phyloP scores from a whole-genome alignment of 192 early-diverging fungal species.

The Rhizophagus prolifer region DNA sequence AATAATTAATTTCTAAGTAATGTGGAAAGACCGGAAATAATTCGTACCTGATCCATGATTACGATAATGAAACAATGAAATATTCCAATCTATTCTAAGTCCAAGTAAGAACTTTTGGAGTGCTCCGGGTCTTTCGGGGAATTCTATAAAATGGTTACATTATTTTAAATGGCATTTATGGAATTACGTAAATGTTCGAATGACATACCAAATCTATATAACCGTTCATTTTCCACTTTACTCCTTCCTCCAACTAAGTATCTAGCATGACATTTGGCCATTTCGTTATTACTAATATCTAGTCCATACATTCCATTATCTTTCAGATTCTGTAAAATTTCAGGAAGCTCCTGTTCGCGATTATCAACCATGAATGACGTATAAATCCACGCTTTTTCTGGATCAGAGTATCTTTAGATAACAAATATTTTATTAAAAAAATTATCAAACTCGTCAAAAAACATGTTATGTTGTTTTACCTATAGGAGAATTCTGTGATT shows the following conservation, averaged over 20 bases:
- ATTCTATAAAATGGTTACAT: constrained; percentile 46
- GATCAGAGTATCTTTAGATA: constrained; percentile 68
- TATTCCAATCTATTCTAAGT: constrained; percentile 68
- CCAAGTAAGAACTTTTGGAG: constrained; percentile 81
- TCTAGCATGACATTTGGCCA: constrained; percentile 95
- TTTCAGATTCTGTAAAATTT: constrained; percentile 63
- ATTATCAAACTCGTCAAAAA: not conserved
- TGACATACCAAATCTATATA: constrained; percentile 78
- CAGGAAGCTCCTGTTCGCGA: constrained; percentile 63
- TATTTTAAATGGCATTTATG: not conserved
- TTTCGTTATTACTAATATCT: constrained; percentile 90
- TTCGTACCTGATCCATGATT: constrained; percentile 79
- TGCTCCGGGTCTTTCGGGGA: constrained; percentile 94
- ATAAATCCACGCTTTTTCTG: constrained; percentile 80
- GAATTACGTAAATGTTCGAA: not conserved
- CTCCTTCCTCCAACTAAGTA: constrained; percentile 89
- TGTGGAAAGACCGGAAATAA: not conserved
- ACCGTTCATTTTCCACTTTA: constrained; percentile 75
- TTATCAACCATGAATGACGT: constrained; percentile 84
- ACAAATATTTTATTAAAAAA: not conserved
- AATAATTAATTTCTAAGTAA: not conserved
- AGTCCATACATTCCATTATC: constrained; percentile 66
- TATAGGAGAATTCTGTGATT: constrained; percentile 92
- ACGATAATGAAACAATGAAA: constrained; percentile 94
- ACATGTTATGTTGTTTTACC: constrained; percentile 29